Evolutionary conservation across 345 rosid genomes (phyloP).

Genomic region (Rubroshorea leprosula): DNA sequence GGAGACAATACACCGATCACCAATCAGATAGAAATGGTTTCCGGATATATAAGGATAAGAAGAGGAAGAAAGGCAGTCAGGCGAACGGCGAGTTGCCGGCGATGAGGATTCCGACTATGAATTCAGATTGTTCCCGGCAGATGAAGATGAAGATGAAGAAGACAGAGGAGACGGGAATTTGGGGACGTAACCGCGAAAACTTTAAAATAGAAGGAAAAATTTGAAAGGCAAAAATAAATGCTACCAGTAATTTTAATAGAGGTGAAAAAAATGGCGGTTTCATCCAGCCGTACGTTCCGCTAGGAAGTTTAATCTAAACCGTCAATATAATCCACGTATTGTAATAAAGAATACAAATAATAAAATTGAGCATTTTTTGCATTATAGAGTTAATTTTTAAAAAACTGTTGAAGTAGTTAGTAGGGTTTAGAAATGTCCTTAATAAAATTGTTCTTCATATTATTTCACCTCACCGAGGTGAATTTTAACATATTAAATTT

Average conservation of each 20-base stretch:
- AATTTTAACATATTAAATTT: too few species aligned
- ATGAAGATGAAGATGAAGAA: conserved; percentile 21
- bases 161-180: too few species aligned
- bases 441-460: too few species aligned
- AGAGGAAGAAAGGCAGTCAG: conserved; percentile 19
- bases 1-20: conserved; percentile 23
- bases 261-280: not conserved
- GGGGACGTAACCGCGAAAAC: conserved; percentile 64
- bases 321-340: too few species aligned
- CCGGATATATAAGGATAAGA: conserved; percentile 8
- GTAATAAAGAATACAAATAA: too few species aligned
- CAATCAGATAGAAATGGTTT: conserved; percentile 18
- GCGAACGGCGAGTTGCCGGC: conserved; percentile 11
- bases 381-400: too few species aligned
- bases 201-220: conserved; percentile 30
- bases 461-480: too few species aligned
- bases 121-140: conserved; percentile 9
- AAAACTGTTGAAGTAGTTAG: too few species aligned
- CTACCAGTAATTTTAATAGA: not conserved
- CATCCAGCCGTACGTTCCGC: not conserved
- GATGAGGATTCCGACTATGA: conserved; percentile 12
- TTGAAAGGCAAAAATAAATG: not conserved
- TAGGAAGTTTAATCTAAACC: too few species aligned
- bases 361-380: too few species aligned
- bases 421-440: too few species aligned